Conservation (phyloP, 1,284 basidiomycete species). For the Singerocomus inundabilis region DNA sequence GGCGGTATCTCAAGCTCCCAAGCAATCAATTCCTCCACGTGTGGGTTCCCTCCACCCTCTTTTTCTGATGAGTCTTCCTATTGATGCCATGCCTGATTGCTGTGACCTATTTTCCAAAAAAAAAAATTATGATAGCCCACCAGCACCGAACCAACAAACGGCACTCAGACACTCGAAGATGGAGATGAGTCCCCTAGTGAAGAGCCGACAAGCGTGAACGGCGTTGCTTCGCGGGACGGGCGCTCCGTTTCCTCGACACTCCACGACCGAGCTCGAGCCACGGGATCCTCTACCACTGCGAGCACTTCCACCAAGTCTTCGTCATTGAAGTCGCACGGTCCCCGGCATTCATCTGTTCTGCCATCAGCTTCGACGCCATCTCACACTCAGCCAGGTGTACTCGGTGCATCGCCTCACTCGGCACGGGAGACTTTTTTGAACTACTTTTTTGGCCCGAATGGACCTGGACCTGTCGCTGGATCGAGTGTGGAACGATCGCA, state of each 20-base stretch:
- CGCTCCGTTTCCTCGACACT: slow-evolving; percentile 81
- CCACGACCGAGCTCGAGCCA: slow-evolving; percentile 64
- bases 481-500: slow-evolving; percentile 42
- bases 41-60: slow-evolving; percentile 43
- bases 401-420: slow-evolving; percentile 44
- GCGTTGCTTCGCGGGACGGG: slow-evolving; percentile 53
- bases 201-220: slow-evolving; percentile 50
- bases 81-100: slow-evolving; percentile 5
- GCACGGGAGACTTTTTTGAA: slow-evolving; percentile 90
- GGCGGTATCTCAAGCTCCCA: slow-evolving; percentile 42
- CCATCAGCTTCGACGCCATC: slow-evolving; percentile 25
- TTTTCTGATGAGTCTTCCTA: slow-evolving; percentile 6
- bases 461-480: slow-evolving; percentile 60
- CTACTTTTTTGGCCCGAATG: slow-evolving; percentile 92
- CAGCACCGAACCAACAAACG: slow-evolving; percentile 57
- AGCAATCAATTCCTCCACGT: slow-evolving; percentile 43
- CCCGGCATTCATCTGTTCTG: slow-evolving; percentile 33
- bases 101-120: slow-evolving; percentile 6
- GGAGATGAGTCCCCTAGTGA: slow-evolving; percentile 60
- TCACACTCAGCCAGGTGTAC: slow-evolving; percentile 33
- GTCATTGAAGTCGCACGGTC: slow-evolving; percentile 31
- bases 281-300: slow-evolving; percentile 30
- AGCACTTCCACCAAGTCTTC: slow-evolving; percentile 40
- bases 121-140: slow-evolving; percentile 47
- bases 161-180: slow-evolving; percentile 48